Evolutionary conservation across 2,329 filamentous ascomycete genomes (phyloP).

Genomic region (Pseudogymnoascus sp.): DNA sequence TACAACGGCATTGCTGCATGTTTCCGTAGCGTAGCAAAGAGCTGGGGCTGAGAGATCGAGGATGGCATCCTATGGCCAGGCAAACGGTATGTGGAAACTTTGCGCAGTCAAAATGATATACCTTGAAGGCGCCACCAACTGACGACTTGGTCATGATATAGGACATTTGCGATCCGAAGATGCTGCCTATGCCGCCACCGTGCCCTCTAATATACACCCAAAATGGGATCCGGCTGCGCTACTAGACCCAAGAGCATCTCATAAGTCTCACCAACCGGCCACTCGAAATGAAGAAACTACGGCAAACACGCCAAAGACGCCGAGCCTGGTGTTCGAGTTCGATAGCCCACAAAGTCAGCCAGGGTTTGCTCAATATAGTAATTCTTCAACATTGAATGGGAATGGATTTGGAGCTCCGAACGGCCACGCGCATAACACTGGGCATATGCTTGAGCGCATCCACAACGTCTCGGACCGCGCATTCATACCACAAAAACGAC

Average conservation of each 20-base stretch:
- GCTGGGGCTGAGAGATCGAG: conserved; percentile 16
- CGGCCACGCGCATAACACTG: conserved; percentile 12
- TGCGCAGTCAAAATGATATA: background rate
- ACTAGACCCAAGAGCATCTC: conserved; percentile 35
- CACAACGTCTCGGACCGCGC: conserved; percentile 66
- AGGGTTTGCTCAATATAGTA: conserved; percentile 4
- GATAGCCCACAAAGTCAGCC: conserved; percentile 25
- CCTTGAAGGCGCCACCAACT: background rate
- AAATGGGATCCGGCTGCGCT: conserved; percentile 36
- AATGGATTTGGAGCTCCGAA: conserved; percentile 21
- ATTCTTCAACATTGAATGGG: conserved; percentile 9
- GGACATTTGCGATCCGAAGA: conserved; percentile 10
- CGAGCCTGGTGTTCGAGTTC: conserved; percentile 34
- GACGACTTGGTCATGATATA: background rate
- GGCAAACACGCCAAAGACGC: conserved; percentile 25
- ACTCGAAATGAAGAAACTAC: background rate
- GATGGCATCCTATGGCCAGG: conserved; percentile 31
- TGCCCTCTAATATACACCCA: conserved; percentile 8
- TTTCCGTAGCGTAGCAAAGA: conserved; percentile 1
- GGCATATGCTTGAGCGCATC: conserved; percentile 61
- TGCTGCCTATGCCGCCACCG: conserved; percentile 6
- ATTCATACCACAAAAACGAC: conserved; percentile 55
- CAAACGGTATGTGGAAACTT: conserved; percentile 27
- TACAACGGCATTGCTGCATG: conserved; percentile 4
- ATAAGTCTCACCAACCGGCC: conserved; percentile 14